Conservation (phyloP, 495 filamentous ascomycete genomes). For the Xanthoparmelia taractica region DNA sequence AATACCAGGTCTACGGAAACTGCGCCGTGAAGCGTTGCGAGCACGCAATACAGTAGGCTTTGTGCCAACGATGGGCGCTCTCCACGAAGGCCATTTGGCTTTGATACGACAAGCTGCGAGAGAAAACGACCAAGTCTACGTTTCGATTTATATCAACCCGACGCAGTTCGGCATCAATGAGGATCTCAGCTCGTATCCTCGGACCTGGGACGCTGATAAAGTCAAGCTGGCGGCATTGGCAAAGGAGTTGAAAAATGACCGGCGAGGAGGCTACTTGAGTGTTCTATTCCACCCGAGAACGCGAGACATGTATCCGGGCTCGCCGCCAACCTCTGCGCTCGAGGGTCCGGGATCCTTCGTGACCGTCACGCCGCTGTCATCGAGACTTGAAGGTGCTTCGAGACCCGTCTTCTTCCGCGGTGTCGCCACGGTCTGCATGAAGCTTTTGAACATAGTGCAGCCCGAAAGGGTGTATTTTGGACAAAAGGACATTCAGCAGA, state of each 20-base stretch:
- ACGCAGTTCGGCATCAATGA: conserved; percentile 91
- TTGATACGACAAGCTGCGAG: conserved; percentile 77
- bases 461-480: conserved; percentile 92
- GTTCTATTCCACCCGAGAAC: conserved; percentile 83
- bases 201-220: conserved; percentile 77
- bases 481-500: conserved; percentile 97
- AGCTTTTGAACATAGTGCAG: conserved; percentile 86
- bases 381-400: conserved; percentile 71
- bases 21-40: conserved; percentile 59
- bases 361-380: conserved; percentile 76
- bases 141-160: conserved; percentile 91
- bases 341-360: conserved; percentile 81
- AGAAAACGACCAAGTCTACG: conserved; percentile 77
- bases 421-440: conserved; percentile 94
- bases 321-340: conserved; percentile 73
- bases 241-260: conserved; percentile 55
- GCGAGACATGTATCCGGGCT: conserved; percentile 74
- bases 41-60: conserved; percentile 56
- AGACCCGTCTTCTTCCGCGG: conserved; percentile 95
- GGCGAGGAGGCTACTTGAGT: conserved; percentile 53
- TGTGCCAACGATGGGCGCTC: conserved; percentile 94
- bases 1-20: conserved; percentile 60
- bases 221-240: conserved; percentile 59
- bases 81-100: conserved; percentile 84
- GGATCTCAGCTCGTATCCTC: conserved; percentile 79